Base-by-base conservation (phyloP, 75 land plant genomes). In the Gnetum montanum region DNA sequence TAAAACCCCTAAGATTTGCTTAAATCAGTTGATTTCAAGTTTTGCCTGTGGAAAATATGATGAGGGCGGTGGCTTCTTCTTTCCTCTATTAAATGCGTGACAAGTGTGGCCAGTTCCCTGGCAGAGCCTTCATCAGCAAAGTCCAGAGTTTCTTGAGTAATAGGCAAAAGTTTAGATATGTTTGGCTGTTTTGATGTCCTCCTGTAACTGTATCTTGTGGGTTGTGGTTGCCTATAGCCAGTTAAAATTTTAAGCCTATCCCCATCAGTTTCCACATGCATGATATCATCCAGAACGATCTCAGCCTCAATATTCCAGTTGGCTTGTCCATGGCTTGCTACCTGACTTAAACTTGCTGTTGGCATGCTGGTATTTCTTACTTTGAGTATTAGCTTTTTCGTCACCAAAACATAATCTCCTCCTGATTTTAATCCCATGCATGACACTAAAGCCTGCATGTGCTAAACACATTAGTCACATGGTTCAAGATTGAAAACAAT, bases 381-480 rank as follows among this genome's bases (percentile, higher is more conserved):
- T 24, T 66, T 60, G 27, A 90, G 26, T n/a, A 95, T 25, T 3
- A 82, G 63, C 28, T 66, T 73, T 52, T 84, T 68, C 0, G 88
- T 95, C n/a, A 95, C 31, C 29, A 90, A 20, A 12, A 79, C 70
- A 59, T 75, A 95, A 49, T 62, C 64, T 19, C 97, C 86, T n/a
- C 43, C 53, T 4, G 61, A 66, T 41, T 66, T 62, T 20, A 86
- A 77, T 30, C 77, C 62, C 63, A 78, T 77, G 73, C 96, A 95
- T 38, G 73, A 54, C 31, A 90, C 66, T 11, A 78, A 67, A 29
- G 61, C 70, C 79, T 76, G 66, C 37, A 1, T 23, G 29, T 15
- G 34, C 5, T 28, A 25, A 22, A 36, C 1, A 27, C 30, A 23
- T 19, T 24, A 22, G 34, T 29, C 27, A 49, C 19, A 35, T 13